A percentile compares a stretch with the other conserved stretches of the same genome.
Evolutionary conservation across 305 asterid genomes (phyloP).

Genomic region (Solanum hybrid): DNA sequence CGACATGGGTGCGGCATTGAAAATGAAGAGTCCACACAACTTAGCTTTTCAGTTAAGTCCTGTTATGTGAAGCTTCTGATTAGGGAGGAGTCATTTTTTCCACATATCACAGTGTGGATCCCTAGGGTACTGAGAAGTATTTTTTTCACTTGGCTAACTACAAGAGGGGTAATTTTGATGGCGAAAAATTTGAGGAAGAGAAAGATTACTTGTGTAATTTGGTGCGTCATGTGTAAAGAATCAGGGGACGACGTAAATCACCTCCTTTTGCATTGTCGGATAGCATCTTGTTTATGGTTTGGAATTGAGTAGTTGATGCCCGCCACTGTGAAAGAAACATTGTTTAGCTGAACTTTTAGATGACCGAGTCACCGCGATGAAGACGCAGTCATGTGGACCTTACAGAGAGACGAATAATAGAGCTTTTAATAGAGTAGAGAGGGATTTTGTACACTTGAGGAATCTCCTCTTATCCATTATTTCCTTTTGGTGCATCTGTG

Average conservation of each 20-base stretch:
- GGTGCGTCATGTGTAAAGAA: background rate
- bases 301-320: background rate
- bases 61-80: background rate
- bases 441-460: background rate
- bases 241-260: background rate
- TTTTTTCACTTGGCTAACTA: background rate
- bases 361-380: background rate
- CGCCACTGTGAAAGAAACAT: background rate
- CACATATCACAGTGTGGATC: background rate
- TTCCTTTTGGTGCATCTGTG: background rate
- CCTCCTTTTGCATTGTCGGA: background rate
- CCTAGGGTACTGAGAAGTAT: background rate
- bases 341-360: background rate
- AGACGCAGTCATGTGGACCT: background rate
- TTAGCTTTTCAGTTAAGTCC: background rate
- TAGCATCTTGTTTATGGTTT: background rate
- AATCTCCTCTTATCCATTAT: background rate
- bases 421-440: background rate
- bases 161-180: background rate
- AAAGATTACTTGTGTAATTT: background rate
- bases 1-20: background rate
- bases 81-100: background rate
- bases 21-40: background rate
- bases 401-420: background rate
- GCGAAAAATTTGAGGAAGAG: background rate